A percentile compares a stretch with the other conserved stretches of the same genome.
Evolutionary conservation across 2,329 filamentous ascomycete genomes (phyloP).

Genomic region (Ceratocystis variospora): DNA sequence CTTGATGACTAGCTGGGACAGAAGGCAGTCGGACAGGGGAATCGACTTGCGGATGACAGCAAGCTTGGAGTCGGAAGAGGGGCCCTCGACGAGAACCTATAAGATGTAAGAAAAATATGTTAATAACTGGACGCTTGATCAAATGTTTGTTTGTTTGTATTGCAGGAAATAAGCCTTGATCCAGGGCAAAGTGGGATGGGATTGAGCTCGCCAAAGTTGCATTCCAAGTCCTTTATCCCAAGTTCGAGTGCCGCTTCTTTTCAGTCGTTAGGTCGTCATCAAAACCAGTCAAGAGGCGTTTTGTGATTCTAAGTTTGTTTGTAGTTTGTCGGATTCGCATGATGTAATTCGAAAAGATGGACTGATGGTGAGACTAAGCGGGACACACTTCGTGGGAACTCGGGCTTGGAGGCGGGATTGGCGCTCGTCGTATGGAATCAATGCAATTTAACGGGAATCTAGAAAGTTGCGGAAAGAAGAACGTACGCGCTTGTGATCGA

Average conservation of each 20-base stretch:
- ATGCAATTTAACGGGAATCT: background rate
- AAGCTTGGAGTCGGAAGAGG: conserved; percentile 65
- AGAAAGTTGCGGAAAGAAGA: conserved; percentile 19
- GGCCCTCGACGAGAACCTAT: conserved; percentile 92
- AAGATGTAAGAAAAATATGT: conserved; percentile 18
- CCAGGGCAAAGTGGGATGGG: background rate
- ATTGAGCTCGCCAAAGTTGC: too few relatives aligned
- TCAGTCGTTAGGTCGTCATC: too few relatives aligned
- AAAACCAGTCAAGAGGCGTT: too few relatives aligned
- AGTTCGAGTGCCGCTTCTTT: too few relatives aligned
- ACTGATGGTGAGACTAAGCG: too few relatives aligned
- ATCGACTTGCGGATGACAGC: conserved; percentile 78
- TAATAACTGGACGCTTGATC: conserved; percentile 2
- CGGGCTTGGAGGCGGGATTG: background rate
- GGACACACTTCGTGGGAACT: background rate
- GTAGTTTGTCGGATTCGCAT: too few relatives aligned
- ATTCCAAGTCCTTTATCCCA: too few relatives aligned
- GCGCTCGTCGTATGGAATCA: background rate
- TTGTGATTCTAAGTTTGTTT: too few relatives aligned
- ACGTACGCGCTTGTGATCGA: conserved; percentile 99
- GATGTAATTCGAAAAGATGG: too few relatives aligned
- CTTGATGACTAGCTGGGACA: conserved; percentile 78
- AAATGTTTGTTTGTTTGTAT: background rate
- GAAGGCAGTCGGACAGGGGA: conserved; percentile 66
- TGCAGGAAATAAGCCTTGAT: background rate